Evolutionary conservation across 2,329 filamentous ascomycete species (phyloP).

Genomic region (Penicillium crustosum): DNA sequence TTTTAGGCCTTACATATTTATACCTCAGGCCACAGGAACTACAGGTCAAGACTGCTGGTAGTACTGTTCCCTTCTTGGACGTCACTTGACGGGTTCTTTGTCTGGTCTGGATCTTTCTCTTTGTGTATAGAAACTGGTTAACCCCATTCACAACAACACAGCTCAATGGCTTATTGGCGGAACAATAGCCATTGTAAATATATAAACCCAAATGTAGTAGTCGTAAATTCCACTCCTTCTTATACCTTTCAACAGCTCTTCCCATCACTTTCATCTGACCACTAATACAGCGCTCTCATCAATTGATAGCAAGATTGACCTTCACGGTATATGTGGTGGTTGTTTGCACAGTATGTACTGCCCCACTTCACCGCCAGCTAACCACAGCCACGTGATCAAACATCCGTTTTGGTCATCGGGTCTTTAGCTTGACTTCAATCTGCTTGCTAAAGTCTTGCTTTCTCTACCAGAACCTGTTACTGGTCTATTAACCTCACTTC

Average conservation of each 20-base stretch:
- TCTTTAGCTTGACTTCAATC: slow-evolving; percentile 6
- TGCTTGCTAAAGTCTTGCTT: neutral
- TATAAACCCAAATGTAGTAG: neutral
- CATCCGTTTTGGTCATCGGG: slow-evolving; percentile 5
- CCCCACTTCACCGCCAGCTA: slow-evolving; percentile 65
- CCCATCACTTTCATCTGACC: neutral
- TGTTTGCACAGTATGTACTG: neutral
- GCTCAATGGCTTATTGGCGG: neutral
- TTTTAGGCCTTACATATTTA: rapidly evolving
- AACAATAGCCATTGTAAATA: neutral
- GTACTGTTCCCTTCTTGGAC: neutral
- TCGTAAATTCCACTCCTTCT: neutral
- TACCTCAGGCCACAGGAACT: neutral
- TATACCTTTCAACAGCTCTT: neutral
- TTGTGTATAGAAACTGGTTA: neutral
- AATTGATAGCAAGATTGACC: neutral
- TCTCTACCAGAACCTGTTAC: neutral
- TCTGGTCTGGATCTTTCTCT: neutral
- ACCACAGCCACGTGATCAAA: slow-evolving; percentile 59
- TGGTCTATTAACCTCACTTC: neutral
- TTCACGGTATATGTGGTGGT: neutral
- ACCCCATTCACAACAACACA: neutral
- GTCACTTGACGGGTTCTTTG: neutral
- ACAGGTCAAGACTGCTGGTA: neutral
- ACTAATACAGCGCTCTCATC: neutral